Evolutionary conservation across 768 basidiomycete genomes (phyloP).

Genomic region (Tricholoma flavovirens): DNA sequence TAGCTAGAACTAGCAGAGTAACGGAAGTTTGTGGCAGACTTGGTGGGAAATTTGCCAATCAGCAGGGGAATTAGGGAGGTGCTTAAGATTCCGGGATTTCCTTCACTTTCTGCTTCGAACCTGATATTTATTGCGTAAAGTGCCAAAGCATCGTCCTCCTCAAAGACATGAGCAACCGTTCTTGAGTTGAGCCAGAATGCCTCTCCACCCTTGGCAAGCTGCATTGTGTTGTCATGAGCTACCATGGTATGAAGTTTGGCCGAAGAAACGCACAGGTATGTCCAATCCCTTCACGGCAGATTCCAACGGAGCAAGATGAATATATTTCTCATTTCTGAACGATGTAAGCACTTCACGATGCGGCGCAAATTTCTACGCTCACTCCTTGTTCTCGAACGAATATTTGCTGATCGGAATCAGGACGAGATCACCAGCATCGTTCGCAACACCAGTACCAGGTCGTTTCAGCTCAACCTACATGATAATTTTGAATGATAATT

Average conservation of each 20-base stretch:
- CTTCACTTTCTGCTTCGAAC: conserved; percentile 28
- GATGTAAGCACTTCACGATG: background rate
- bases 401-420: conserved; percentile 63
- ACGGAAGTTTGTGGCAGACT: conserved; percentile 65
- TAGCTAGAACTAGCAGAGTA: conserved; percentile 48
- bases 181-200: conserved; percentile 73
- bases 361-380: conserved; percentile 19
- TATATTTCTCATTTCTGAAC: conserved; percentile 62
- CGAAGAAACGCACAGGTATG: conserved; percentile 37
- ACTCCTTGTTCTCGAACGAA: conserved; percentile 73
- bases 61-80: conserved; percentile 36
- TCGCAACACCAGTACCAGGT: conserved; percentile 62
- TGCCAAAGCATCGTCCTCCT: conserved; percentile 46
- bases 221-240: background rate
- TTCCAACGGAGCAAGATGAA: conserved; percentile 57
- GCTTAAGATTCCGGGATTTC: conserved; percentile 22
- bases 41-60: conserved; percentile 64
- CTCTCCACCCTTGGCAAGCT: conserved; percentile 64
- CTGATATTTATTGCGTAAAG: conserved; percentile 57
- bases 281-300: conserved; percentile 43
- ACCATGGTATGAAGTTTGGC: background rate
- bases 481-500: background rate
- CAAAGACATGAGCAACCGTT: conserved; percentile 67
- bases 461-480: conserved; percentile 53
- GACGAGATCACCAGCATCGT: conserved; percentile 61